Base-by-base conservation (phyloP, 1,284 basidiomycete species). In the Stereum hirsutum region DNA sequence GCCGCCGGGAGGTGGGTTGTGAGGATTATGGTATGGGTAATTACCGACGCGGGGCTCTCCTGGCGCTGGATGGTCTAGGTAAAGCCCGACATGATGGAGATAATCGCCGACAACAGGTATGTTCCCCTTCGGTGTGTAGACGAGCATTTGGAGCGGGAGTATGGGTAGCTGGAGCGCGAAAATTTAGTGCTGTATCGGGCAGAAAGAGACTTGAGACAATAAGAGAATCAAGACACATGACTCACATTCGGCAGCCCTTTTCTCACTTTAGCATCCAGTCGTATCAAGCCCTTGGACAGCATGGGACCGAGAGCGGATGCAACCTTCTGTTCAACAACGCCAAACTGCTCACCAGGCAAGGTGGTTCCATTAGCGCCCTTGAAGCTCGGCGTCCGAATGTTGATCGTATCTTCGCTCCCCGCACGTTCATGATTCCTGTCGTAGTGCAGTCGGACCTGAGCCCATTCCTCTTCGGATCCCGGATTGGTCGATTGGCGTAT, bases 71-170 rank as follows among this genome's bases (percentile, higher is more conserved):
- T 95, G 85, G 53, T 92, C 83, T 39, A 98, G 76, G 46, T 84
- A 70, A 14, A 95, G 66, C 37, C 74, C 74, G 45, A 74, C 73
- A 43, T 77, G 69, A 10, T 77, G 72, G 38, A 99, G 72, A 53
- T 80, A 82, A 51, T 81, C 72, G 43, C 87, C 80, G 50, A 99
- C 82, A 45, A 85, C 79, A 15, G 72, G 65, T 48, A 97, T 83
- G 60, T 96, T 93, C 28, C 89, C 87, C 52, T 93, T 93, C 5
- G 90, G 87, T 11, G 92, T 94, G 62, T 91, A 96, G 24, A 97
- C 77, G 25, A 97, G 75, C 57, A 97, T 73, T 57, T 89, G 84
- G 35, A 98, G 69, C 21, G 84, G 78, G 30, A 92, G 69, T 46
- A 92, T 84, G 38, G 83, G 83, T 35, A 85, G 68, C 87, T 91